Conservation (phyloP, 1,284 basidiomycete genomes). For the Termitomyces sp. region DNA sequence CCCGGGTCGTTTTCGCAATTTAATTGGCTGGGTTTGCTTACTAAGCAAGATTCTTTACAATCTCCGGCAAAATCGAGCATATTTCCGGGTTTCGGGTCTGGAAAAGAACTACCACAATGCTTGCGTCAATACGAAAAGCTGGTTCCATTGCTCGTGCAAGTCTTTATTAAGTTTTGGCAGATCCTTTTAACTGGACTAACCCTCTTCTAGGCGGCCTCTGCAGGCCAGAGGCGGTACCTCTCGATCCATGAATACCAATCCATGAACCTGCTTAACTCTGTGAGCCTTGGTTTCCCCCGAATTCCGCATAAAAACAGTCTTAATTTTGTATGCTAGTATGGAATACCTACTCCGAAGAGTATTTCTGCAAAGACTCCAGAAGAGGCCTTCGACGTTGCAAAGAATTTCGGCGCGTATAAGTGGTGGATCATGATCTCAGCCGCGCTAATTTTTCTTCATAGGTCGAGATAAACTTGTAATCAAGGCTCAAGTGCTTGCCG, state of each 20-base stretch:
- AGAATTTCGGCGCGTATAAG: conserved; percentile 67
- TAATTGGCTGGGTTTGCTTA: conserved; percentile 24
- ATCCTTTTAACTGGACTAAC: conserved; percentile 8
- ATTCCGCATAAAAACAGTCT: not conserved
- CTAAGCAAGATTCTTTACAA: conserved; percentile 26
- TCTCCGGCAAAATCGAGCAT: not conserved
- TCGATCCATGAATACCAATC: conserved; percentile 99
- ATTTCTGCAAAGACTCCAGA: conserved; percentile 83
- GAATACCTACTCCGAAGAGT: conserved; percentile 93
- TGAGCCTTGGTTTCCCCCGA: conserved; percentile 31
- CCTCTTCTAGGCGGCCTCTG: conserved; percentile 50
- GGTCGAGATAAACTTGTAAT: conserved; percentile 79
- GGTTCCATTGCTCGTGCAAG: conserved; percentile 57
- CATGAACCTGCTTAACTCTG: conserved; percentile 90
- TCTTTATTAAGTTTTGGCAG: conserved; percentile 11
- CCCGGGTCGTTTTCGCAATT: conserved; percentile 5
- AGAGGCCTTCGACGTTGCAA: conserved; percentile 88
- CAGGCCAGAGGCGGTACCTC: conserved; percentile 86
- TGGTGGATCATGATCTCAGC: not conserved
- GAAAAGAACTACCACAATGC: conserved; percentile 38
- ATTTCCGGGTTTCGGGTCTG: not conserved
- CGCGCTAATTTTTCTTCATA: conserved; percentile 22
- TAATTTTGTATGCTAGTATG: conserved; percentile 61
- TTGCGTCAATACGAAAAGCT: conserved; percentile 58
- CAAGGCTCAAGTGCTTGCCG: conserved; percentile 98